Evolutionary conservation across 371 early-diverging fungal genomes (phyloP).

Genomic region (Thermomucor indicae-seudaticae): DNA sequence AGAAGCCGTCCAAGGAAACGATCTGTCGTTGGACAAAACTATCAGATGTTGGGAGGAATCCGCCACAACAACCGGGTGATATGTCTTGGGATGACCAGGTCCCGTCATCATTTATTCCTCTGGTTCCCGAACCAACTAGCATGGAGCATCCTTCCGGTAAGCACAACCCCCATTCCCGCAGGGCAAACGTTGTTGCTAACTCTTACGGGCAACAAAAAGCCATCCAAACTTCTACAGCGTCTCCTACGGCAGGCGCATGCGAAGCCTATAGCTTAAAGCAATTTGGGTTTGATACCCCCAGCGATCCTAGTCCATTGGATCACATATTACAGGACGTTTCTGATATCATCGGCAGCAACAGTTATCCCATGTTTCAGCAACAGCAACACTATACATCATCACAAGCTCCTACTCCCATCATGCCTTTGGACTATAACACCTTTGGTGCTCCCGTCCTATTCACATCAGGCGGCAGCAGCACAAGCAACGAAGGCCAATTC

Average conservation of each 20-base stretch:
- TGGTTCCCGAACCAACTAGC: too few species aligned
- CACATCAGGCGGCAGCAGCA: conserved; percentile 1
- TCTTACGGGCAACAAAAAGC: too few species aligned
- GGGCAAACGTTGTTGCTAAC: too few species aligned
- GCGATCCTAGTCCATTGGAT: conserved; percentile 15
- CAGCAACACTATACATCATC: not conserved
- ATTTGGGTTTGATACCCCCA: conserved; percentile 37
- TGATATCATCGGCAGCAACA: not conserved
- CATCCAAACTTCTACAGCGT: not conserved
- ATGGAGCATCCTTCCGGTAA: too few species aligned
- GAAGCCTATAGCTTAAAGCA: conserved; percentile 44
- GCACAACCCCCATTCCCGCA: too few species aligned
- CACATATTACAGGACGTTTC: conserved; percentile 1
- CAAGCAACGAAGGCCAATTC: conserved; percentile 10
- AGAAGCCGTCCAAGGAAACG: not conserved
- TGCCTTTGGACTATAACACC: too few species aligned
- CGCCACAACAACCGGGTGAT: not conserved
- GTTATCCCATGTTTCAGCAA: not conserved
- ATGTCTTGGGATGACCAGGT: too few species aligned
- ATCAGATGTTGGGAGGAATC: conserved; percentile 11
- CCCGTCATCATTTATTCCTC: too few species aligned
- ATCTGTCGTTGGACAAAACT: conserved; percentile 3
- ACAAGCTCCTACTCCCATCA: not conserved
- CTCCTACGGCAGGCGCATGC: conserved; percentile 3
- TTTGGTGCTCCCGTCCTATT: too few species aligned